phyloP scores from a whole-genome alignment of 805 yeast species.

The Candida berthetii region DNA sequence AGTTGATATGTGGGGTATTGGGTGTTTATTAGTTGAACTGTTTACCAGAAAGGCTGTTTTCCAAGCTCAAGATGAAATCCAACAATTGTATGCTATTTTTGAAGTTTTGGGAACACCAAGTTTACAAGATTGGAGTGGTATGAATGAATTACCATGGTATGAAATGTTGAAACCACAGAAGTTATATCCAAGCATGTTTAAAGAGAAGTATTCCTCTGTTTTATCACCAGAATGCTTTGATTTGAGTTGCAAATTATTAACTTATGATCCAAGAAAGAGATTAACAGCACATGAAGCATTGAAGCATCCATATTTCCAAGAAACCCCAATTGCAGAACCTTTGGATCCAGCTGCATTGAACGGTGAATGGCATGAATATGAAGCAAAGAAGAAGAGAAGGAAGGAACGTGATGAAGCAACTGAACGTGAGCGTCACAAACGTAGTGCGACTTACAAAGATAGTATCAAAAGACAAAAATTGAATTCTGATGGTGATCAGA shows the following conservation, averaged over 20 bases:
- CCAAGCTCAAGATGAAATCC: slow-evolving; percentile 85
- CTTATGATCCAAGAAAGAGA: slow-evolving; percentile 64
- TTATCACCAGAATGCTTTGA: slow-evolving; percentile 52
- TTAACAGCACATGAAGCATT: slow-evolving; percentile 67
- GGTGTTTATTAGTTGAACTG: slow-evolving; percentile 82
- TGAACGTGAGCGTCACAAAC: slow-evolving; percentile 11
- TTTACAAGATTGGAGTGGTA: slow-evolving; percentile 65
- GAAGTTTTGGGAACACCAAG: slow-evolving; percentile 86
- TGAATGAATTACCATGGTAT: slow-evolving; percentile 87
- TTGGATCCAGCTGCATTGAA: slow-evolving; percentile 45
- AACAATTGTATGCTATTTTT: slow-evolving; percentile 73
- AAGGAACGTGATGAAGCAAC: slow-evolving; percentile 13
- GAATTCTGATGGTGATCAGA: neutral
- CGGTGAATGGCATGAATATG: slow-evolving; percentile 98
- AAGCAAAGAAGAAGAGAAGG: slow-evolving; percentile 65
- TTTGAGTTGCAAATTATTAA: slow-evolving; percentile 56
- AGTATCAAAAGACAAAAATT: slow-evolving; percentile 6
- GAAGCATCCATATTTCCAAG: slow-evolving; percentile 61
- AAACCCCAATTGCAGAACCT: slow-evolving; percentile 60
- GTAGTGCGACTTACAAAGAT: no score
- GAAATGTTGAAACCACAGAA: slow-evolving; percentile 64
- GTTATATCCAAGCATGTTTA: slow-evolving; percentile 27
- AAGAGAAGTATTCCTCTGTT: slow-evolving; percentile 30
- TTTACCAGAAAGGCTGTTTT: slow-evolving; percentile 72
- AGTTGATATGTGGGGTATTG: slow-evolving; percentile 96